Percentiles rank a stretch among this genome's conserved stretches.
These are phyloP conservation scores for Knufia fluminis DNA, from an alignment of 2,329 filamentous ascomycete species.

Conservation along the genomic window DNA sequence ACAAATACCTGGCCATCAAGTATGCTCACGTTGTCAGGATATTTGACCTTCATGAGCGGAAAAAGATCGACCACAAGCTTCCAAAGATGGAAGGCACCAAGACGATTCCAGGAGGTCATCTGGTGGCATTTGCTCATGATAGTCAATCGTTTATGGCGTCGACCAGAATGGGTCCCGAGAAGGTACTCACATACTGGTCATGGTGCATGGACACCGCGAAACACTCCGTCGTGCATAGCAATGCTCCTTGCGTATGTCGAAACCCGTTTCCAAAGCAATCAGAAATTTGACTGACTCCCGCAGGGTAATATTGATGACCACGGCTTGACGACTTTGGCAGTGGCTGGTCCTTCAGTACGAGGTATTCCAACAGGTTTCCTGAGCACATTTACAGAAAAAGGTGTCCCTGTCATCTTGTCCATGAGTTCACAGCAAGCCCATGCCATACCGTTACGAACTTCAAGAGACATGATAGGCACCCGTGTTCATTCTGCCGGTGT, in stretches of 20 bases:
- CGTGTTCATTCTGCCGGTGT: background rate
- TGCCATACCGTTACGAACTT: background rate
- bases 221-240: conserved; percentile 3
- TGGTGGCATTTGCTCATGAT: conserved; percentile 4
- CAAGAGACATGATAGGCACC: conserved; percentile 5
- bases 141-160: conserved; percentile 9
- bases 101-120: background rate
- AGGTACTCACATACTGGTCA: conserved; percentile 4
- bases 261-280: background rate
- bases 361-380: conserved; percentile 3
- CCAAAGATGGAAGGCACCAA: conserved; percentile 1
- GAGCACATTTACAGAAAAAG: conserved; percentile 8
- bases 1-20: conserved; percentile 6
- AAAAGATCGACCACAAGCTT: conserved; percentile 7
- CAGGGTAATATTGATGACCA: conserved; percentile 9
- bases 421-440: conserved; percentile 1
- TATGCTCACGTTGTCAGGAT: conserved; percentile 3
- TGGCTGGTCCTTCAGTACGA: background rate
- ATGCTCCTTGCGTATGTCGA: conserved; percentile 5
- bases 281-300: background rate
- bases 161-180: conserved; percentile 4
- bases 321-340: background rate
- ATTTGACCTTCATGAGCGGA: conserved; percentile 1
- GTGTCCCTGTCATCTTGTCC: background rate
- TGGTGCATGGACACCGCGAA: conserved; percentile 1